Conservation (phyloP, 1,284 basidiomycete species). For the Afroboletus lepidellus region DNA sequence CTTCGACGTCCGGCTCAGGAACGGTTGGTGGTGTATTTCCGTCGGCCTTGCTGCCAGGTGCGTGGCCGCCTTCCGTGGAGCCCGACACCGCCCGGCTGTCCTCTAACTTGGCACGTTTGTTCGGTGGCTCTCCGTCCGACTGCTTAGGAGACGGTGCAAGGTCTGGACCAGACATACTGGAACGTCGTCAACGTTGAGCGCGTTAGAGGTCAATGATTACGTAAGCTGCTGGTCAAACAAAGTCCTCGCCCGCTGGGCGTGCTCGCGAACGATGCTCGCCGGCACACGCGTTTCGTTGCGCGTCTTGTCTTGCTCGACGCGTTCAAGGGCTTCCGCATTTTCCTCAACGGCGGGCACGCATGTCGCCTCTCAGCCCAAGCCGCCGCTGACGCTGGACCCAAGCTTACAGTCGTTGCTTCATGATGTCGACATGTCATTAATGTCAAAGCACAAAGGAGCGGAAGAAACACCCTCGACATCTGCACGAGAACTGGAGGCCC, state of each 20-base stretch:
- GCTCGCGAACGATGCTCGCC: conserved; percentile 21
- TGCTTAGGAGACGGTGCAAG: conserved; percentile 9
- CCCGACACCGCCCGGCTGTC: conserved; percentile 15
- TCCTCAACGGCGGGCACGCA: conserved; percentile 19
- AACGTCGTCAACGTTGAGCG: neutral
- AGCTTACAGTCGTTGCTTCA: conserved; percentile 56
- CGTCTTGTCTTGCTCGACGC: conserved; percentile 21
- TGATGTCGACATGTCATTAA: conserved; percentile 65
- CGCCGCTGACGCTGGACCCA: conserved; percentile 61
- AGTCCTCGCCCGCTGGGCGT: neutral
- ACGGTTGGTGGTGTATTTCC: conserved; percentile 29
- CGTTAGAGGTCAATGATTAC: conserved; percentile 16
- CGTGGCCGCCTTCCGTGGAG: conserved; percentile 14
- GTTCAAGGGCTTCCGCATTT: conserved; percentile 17
- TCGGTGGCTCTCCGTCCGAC: conserved; percentile 36
- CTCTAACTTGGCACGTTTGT: conserved; percentile 43
- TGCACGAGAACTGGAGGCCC: conserved; percentile 54
- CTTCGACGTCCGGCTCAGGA: conserved; percentile 42
- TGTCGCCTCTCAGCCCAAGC: conserved; percentile 37
- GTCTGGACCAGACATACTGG: conserved; percentile 19
- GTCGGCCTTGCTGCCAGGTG: conserved; percentile 21
- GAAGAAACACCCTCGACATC: conserved; percentile 10
- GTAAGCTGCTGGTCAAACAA: conserved; percentile 14
- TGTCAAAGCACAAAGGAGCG: conserved; percentile 37
- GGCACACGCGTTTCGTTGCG: conserved; percentile 24